Evolutionary conservation across 495 filamentous ascomycete species (phyloP).

Genomic region (Lasiosphaeris hirsuta): DNA sequence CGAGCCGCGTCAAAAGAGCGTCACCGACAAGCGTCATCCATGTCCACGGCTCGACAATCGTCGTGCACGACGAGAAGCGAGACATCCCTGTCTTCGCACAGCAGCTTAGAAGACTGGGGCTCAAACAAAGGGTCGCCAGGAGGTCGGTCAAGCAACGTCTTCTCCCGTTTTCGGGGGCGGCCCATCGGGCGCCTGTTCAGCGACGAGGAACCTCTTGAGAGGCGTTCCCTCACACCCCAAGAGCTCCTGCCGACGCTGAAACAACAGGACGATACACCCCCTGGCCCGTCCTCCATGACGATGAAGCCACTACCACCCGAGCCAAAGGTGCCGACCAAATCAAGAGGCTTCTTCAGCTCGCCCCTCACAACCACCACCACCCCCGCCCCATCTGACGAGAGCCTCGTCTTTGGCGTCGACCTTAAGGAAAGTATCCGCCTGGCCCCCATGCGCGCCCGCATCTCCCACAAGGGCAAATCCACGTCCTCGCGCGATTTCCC

Average conservation of each 20-base stretch:
- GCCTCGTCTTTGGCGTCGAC: slow-evolving; percentile 23
- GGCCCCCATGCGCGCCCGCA: slow-evolving; percentile 26
- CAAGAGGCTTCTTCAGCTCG: neutral
- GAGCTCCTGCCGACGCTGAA: neutral
- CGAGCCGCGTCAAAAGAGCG: no score
- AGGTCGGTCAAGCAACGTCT: neutral
- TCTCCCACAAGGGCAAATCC: slow-evolving; percentile 27
- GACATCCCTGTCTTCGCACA: no score
- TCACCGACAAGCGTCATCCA: no score
- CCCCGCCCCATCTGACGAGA: neutral
- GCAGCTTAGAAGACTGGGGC: no score
- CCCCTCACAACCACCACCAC: no score
- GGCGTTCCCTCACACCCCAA: slow-evolving; percentile 5
- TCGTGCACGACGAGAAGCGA: no score
- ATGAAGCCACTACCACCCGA: neutral
- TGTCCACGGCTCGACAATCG: no score
- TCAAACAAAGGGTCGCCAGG: neutral
- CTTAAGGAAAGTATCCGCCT: slow-evolving; percentile 23
- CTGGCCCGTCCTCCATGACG: neutral
- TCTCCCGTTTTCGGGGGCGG: neutral
- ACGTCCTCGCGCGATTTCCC: slow-evolving; percentile 27
- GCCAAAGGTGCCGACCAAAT: neutral
- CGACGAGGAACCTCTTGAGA: neutral
- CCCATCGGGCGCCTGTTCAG: neutral
- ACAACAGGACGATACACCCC: neutral